Evolutionary conservation across 495 filamentous ascomycete genomes (phyloP), one percentile per base, ranked within the genome.

Genomic region (Penicillium soppii): DNA sequence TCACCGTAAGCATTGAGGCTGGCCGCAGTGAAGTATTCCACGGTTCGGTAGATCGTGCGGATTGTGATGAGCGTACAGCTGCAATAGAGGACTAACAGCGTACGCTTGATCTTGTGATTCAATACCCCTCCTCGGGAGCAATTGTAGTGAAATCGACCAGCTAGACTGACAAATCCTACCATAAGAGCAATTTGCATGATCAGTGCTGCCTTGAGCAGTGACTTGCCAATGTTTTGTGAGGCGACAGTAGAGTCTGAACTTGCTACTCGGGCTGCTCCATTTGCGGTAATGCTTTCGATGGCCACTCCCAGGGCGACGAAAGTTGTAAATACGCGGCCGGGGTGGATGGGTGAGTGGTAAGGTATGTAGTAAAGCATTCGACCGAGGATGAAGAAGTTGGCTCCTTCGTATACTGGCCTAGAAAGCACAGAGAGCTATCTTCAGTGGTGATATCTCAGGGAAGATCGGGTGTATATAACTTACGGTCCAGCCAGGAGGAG

Each of bases 321-420:
- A n/a, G 87, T 89, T 4, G 83, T 83, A 47, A 88, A 73, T 16
- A 91, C 87, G 2, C 87, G 82, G 3, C 86, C 87, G 0, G 88
- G 89, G 62, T 92, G 86, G 46, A 92, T 83, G 0, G 88, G 87
- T 0, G 87, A 83, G 53, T 85, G 79, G 53, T 91, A 86, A 0
- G 89, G 89, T 25, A 88, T 82, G 68, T 90, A 91, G 69, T 87
- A 89, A 4, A 94, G 75, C 41, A 88, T 81, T 6, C 88, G 84
- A 20, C 86, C 89, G 17, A 92, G 81, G 45, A 85, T 80, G 56
- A 89, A 77, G 67, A 90, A 94, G 63, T 94, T 89, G 22, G 82
- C 77, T 0, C 84, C 80, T 55, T 89, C 85, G 53, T 87, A 88
- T 38, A 91, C 68, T 5, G 88, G 88, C 5, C 85, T 88, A 42